Evolutionary conservation across 2,329 filamentous ascomycete species (phyloP).

Genomic region (Ilyonectria mors-panacis): DNA sequence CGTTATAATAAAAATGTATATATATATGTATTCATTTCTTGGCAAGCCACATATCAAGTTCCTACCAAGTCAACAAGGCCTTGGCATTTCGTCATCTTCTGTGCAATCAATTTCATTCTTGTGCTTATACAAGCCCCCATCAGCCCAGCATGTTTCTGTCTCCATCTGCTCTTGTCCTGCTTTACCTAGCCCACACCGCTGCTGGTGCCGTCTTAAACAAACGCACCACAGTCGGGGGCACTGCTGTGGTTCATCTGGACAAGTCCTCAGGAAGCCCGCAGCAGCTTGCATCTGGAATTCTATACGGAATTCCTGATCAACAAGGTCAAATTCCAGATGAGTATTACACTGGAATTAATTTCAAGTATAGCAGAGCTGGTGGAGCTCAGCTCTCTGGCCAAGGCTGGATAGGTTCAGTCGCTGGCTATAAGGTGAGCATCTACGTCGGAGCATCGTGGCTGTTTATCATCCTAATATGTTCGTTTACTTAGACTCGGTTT

Average conservation of each 20-base stretch:
- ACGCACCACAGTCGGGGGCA: constrained; percentile 9
- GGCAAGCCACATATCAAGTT: no score
- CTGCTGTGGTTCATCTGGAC: constrained; percentile 22
- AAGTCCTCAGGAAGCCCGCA: constrained; percentile 15
- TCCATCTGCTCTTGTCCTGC: no score
- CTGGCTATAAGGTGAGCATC: constrained; percentile 23
- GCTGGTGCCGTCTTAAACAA: neutral
- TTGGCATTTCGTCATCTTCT: no score
- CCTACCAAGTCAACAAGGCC: no score
- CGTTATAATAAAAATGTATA: no score
- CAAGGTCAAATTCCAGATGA: constrained; percentile 25
- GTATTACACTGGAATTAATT: constrained; percentile 30
- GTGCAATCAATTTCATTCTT: no score
- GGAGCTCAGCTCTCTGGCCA: constrained; percentile 30
- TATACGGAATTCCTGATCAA: constrained; percentile 37
- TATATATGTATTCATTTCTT: no score
- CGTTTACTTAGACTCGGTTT: constrained; percentile 22
- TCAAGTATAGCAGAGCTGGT: constrained; percentile 33
- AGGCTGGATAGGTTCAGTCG: constrained; percentile 20
- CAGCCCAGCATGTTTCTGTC: no score
- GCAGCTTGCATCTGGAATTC: constrained; percentile 34
- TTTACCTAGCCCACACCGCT: no score
- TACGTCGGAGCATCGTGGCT: neutral
- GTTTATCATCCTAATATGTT: no score
- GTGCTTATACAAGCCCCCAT: no score